A percentile compares a stretch with the other conserved stretches of the same genome.
These are phyloP conservation scores for Saccharomycopsis crataegensis DNA, from an alignment of 1,139 yeast species.

Conservation along the genomic window DNA sequence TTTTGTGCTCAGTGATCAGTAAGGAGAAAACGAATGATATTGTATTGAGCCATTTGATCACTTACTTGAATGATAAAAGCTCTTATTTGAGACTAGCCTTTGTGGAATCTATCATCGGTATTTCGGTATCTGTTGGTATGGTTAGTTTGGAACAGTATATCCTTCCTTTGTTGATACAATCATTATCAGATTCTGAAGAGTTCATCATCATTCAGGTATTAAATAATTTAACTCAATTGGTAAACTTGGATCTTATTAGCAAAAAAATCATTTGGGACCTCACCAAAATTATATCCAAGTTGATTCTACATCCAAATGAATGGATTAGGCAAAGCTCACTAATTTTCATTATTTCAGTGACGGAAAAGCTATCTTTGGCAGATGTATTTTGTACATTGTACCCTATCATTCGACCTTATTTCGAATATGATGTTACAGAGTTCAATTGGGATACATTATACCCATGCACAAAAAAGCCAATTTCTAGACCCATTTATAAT, in stretches of 20 bases:
- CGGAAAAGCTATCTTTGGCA: constrained; percentile 59
- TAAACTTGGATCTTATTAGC: constrained; percentile 47
- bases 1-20: constrained; percentile 78
- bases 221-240: constrained; percentile 52
- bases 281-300: constrained; percentile 38
- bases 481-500: constrained; percentile 60
- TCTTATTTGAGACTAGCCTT: constrained; percentile 62
- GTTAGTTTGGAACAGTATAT: constrained; percentile 82
- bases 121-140: constrained; percentile 77
- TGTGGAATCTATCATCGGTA: constrained; percentile 65
- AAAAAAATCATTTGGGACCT: constrained; percentile 45
- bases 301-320: constrained; percentile 77
- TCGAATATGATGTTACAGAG: constrained; percentile 66
- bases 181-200: constrained; percentile 78
- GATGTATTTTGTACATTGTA: constrained; percentile 77
- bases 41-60: constrained; percentile 81
- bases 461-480: constrained; percentile 57
- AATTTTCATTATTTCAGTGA: constrained; percentile 52
- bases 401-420: constrained; percentile 72
- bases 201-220: constrained; percentile 72
- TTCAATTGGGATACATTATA: constrained; percentile 59
- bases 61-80: constrained; percentile 79
- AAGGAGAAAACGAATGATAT: constrained; percentile 83
- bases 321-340: constrained; percentile 74
- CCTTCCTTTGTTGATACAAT: constrained; percentile 74